Base-by-base conservation (phyloP, 1,284 basidiomycete species). In the Xerocomus nothofagi region DNA sequence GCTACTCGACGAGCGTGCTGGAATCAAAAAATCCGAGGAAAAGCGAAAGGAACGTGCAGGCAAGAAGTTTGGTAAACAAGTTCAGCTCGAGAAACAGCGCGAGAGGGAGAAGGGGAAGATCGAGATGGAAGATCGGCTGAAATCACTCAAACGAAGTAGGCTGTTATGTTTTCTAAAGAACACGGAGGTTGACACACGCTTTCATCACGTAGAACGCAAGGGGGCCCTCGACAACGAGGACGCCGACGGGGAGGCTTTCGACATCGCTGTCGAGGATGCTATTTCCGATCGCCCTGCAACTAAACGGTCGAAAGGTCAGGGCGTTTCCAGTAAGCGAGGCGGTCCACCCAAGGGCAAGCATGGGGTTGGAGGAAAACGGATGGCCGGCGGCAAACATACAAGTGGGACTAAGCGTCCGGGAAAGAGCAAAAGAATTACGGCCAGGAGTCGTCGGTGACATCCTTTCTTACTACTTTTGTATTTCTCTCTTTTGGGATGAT, bases 51-150 rank as follows among this genome's bases (percentile, higher is more conserved):
- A 98, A 71, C 81, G 96, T 44, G 91, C 98, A 65, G 88, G 93
- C 54, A 98, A 98, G 77, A 98, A 98, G 78, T 97, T 92, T 65
- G 96, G 96, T 41, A 98, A 98, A 71, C 93, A 98, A 71, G 93
- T 98, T 20, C 92, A 95, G 71, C 73, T 86, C 46, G 90, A 93
- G 72, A 91, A 91, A 71, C 73, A 86, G 60, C 84, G 87, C 66
- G 87, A 92, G 73, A 73, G 92, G 39, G 83, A 91, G 67, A 69
- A 67, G 53, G 70, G 70, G 51, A 68, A 94, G 80, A 94, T 93
- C 73, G 86, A 90, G 52, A 86, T 93, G 79, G 87, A 89, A 53
- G 91, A 95, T 57, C 74, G 85, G 38, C 73, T 95, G 44, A 86
- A 91, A 63, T 84, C 83, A 7, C 78, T 95, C 59, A 94, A 97